phyloP scores from a whole-genome alignment of 495 filamentous ascomycete species.

The Cladorrhinum samala region DNA sequence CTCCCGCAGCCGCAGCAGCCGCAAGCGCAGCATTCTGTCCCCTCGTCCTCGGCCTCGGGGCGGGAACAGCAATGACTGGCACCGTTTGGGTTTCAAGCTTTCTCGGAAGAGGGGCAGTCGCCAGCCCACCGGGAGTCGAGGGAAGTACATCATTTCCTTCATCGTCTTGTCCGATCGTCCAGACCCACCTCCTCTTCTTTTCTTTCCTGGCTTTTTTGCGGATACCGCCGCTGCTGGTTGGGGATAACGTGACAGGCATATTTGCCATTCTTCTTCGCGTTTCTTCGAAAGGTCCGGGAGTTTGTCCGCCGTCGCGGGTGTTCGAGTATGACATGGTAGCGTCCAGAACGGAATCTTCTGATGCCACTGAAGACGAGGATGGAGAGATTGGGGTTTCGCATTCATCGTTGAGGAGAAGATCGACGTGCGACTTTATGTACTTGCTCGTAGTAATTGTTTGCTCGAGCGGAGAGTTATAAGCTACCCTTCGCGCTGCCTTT shows the following conservation, averaged over 20 bases:
- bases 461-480: conserved; percentile 47
- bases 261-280: conserved; percentile 48
- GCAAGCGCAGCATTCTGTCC: background rate
- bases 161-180: conserved; percentile 44
- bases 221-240: conserved; percentile 33
- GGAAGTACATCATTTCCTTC: conserved; percentile 18
- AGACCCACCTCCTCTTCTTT: conserved; percentile 48
- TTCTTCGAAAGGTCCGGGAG: conserved; percentile 52
- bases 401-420: conserved; percentile 38
- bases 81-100: background rate
- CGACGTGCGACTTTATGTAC: conserved; percentile 51
- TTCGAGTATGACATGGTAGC: conserved; percentile 44
- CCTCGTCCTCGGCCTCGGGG: background rate
- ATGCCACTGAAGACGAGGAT: conserved; percentile 12
- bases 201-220: conserved; percentile 38
- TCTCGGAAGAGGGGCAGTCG: background rate
- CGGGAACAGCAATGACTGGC: conserved; percentile 4
- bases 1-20: background rate
- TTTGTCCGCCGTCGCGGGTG: conserved; percentile 49
- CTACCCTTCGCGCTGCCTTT: conserved; percentile 41
- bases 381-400: conserved; percentile 46
- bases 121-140: background rate
- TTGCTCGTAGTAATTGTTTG: conserved; percentile 51
- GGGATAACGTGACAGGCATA: conserved; percentile 28
- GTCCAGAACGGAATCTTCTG: conserved; percentile 34